These are phyloP conservation scores for Dovyalis caffra DNA, from an alignment of 345 rosid species.

Conservation along the genomic window DNA sequence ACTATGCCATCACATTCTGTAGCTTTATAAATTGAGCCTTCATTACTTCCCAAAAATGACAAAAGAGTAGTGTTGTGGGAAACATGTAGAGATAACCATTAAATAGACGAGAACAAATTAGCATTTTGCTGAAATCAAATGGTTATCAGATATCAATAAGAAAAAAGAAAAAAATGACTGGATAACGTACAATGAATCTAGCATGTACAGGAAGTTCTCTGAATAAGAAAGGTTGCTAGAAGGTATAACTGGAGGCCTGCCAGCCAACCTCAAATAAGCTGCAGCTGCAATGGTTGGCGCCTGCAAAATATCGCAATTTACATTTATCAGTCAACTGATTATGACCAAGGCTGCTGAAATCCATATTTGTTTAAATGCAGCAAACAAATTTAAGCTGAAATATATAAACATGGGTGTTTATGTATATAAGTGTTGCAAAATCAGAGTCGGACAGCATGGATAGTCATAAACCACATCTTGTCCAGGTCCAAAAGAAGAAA, in stretches of 20 bases:
- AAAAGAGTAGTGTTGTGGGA: not conserved
- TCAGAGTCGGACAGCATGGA: not conserved
- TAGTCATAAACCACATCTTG: not conserved
- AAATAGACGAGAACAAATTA: not conserved
- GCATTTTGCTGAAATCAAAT: not conserved
- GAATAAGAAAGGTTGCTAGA: slow-evolving; percentile 87
- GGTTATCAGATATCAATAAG: not conserved
- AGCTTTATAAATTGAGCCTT: not conserved
- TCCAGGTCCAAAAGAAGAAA: not conserved
- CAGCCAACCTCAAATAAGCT: slow-evolving; percentile 93
- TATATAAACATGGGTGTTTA: not conserved
- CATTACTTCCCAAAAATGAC: not conserved
- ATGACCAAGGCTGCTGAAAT: not conserved
- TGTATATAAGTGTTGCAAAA: not conserved
- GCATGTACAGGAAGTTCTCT: slow-evolving; percentile 93
- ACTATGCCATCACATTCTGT: not conserved
- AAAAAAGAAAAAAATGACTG: slow-evolving; percentile 6
- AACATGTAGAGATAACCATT: not conserved
- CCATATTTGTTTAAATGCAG: not conserved
- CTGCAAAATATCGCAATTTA: slow-evolving; percentile 6
- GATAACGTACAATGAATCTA: slow-evolving; percentile 76
- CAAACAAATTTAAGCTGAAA: not conserved
- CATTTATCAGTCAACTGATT: not conserved
- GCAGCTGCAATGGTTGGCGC: slow-evolving; percentile 90
- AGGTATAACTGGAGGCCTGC: slow-evolving; percentile 95